Percentiles rank a stretch among this genome's conserved stretches.
phyloP scores from a whole-genome alignment of 257 asterid species.

The Solanum virginianum region DNA sequence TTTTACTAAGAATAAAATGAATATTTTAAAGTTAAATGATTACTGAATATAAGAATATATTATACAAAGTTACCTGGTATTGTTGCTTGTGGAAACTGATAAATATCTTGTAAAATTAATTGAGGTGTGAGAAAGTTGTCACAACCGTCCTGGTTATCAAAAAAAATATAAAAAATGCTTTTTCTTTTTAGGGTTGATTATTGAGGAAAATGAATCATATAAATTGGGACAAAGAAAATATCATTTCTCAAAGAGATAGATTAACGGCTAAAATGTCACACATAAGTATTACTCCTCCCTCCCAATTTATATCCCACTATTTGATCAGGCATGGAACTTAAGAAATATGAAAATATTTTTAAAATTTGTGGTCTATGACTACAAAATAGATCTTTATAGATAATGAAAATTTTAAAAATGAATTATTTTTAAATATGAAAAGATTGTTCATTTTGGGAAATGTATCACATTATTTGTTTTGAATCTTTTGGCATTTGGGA shows the following conservation, averaged over 20 bases:
- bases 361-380: neutral
- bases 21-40: no score
- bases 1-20: no score
- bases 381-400: neutral
- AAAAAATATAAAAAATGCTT: no score
- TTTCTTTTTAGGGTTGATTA: no score
- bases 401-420: neutral
- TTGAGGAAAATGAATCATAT: no score
- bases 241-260: neutral
- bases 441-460: neutral
- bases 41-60: no score
- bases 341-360: neutral
- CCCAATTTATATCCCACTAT: neutral
- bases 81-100: no score
- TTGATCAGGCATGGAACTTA: neutral
- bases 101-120: no score
- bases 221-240: no score
- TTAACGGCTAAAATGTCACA: neutral
- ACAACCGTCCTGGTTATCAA: no score
- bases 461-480: neutral
- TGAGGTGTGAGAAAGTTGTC: no score
- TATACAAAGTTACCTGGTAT: no score
- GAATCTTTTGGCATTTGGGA: neutral
- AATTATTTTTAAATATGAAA: neutral
- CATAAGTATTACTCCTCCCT: neutral